These are phyloP conservation scores for Pleurotus tuoliensis DNA, from an alignment of 768 basidiomycete genomes.

Conservation along the genomic window DNA sequence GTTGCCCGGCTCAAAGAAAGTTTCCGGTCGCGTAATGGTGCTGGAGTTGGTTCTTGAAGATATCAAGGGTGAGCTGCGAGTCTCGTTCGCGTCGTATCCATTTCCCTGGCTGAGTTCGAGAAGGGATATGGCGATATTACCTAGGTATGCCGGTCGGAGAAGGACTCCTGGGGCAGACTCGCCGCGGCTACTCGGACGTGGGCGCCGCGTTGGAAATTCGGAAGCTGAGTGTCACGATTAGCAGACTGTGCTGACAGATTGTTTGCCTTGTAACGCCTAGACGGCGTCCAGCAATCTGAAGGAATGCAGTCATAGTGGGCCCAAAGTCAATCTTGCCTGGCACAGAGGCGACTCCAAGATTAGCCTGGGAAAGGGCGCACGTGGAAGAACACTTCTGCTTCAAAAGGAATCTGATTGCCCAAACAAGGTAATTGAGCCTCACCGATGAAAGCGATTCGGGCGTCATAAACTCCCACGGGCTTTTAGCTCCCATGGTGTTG, in stretches of 20 bases:
- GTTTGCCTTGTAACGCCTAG: no score
- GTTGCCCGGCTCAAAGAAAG: neutral
- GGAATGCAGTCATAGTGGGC: no score
- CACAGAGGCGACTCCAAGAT: no score
- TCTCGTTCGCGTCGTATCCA: neutral
- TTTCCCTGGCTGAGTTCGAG: neutral
- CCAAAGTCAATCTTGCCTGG: no score
- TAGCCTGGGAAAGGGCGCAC: no score
- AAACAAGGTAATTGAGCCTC: neutral
- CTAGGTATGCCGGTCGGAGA: neutral
- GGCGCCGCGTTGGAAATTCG: neutral
- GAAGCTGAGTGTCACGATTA: slow-evolving; percentile 2
- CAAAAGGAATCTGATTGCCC: slow-evolving; percentile 1
- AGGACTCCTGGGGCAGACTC: neutral
- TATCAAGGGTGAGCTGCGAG: neutral
- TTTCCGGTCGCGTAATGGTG: neutral
- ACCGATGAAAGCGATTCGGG: neutral
- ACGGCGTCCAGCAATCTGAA: no score
- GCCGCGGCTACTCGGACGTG: slow-evolving; percentile 7
- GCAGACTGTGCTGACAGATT: neutral
- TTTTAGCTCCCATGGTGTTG: neutral
- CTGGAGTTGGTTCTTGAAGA: neutral
- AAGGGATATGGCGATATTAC: neutral
- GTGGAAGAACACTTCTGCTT: neutral
- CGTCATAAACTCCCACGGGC: neutral